Evolutionary conservation across 805 yeast genomes (phyloP).

Genomic region (Candida broadrunensis): DNA sequence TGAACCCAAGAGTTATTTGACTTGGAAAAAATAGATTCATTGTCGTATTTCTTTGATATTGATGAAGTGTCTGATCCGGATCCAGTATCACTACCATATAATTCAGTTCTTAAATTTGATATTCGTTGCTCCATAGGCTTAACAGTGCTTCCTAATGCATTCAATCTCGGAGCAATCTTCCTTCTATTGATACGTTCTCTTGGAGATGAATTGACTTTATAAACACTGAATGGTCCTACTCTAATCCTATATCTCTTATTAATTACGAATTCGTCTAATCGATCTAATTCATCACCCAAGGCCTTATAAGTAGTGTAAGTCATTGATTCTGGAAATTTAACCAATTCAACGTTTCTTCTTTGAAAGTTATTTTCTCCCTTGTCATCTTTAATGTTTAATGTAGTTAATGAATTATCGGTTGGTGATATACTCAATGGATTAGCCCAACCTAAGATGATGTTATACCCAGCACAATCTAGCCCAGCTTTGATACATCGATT

Average conservation of each 20-base stretch:
- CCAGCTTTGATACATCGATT: conserved; percentile 44
- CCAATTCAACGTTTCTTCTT: conserved; percentile 45
- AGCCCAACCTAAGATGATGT: conserved; percentile 46
- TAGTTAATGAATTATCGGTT: conserved; percentile 14
- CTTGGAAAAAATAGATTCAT: conserved; percentile 19
- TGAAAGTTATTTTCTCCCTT: conserved; percentile 28
- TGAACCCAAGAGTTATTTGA: conserved; percentile 33
- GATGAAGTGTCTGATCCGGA: not conserved
- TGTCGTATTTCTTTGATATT: not conserved
- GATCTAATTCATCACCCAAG: conserved; percentile 35
- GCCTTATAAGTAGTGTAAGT: conserved; percentile 36
- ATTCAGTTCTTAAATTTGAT: not conserved
- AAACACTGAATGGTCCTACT: conserved; percentile 26
- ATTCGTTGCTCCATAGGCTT: not conserved
- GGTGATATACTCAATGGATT: conserved; percentile 32
- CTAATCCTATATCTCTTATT: conserved; percentile 4
- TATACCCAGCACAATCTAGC: conserved; percentile 48
- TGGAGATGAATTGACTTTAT: conserved; percentile 2
- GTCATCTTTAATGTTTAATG: conserved; percentile 14
- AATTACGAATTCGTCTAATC: conserved; percentile 19
- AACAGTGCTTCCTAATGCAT: no score
- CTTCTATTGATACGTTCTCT: no score
- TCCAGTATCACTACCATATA: not conserved
- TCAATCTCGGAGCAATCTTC: no score
- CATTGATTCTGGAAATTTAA: conserved; percentile 33